Base-by-base conservation (phyloP, 805 yeast genomes). In the Myxozyma vanderwaltii region DNA sequence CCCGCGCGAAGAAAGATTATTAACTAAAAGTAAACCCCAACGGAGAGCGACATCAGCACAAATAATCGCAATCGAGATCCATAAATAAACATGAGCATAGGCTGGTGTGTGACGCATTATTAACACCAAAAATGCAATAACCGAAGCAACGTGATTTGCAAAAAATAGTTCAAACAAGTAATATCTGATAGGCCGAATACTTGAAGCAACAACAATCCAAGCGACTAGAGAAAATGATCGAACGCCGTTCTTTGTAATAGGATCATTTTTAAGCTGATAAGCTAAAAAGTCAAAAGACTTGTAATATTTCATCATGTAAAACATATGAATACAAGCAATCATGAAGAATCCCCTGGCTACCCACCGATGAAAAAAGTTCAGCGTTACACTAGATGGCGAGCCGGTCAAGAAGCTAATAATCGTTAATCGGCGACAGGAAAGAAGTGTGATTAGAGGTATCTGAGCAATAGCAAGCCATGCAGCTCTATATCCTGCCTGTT, bases 111-210 rank as follows among this genome's bases (percentile, higher is more conserved):
- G 71, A 8, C 65, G 38, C 26, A 56, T 44, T 4, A 59, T 47
- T 17, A 65, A 43, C 6, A 63, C 63, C 36, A 70, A 51, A 38
- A 69, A 69, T 2, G 64, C 69, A 29, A 68, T 38, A 36, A 57
- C 49, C 8, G 70, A 64, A 19, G 61, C 54, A 13, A 69, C 51
- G 24, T 69, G 71, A 24, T 63, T 66, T 24, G 61, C 54, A 44
- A 66, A 63, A 46, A 69, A 69, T 17, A 69, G 55, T 49, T 68
- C 69, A 54, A 63, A 69, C 21, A 55, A 23, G 50, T 49, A 54
- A 31, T 51, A 45, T 13, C 71, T 60, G 19, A 68, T 27, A 1
- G 70, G 61, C 57, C 77, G 74, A 51, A 76, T 72, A 48, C 66
- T 55, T 3, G 70, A 55, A n/a, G 56, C 26, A 4, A 69, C 29